Evolutionary conservation across 495 filamentous ascomycete genomes (phyloP).

Genomic region (Aspergillus indologenus): DNA sequence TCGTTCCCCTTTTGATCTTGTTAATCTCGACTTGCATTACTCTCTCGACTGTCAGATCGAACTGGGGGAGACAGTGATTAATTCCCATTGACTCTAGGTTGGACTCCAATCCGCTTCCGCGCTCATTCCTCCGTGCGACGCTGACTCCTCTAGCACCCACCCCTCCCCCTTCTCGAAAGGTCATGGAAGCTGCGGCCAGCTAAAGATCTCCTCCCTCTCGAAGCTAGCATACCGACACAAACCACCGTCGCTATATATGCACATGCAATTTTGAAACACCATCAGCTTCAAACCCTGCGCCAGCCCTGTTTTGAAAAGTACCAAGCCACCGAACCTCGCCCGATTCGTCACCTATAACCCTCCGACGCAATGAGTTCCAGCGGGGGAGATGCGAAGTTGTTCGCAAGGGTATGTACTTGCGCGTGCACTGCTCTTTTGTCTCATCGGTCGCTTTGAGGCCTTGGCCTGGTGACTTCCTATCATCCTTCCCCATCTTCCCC

Average conservation of each 20-base stretch:
- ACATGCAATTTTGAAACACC: not conserved
- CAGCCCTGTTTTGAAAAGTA: not conserved
- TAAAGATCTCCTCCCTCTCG: slow-evolving; percentile 17
- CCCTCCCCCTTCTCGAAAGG: slow-evolving; percentile 27
- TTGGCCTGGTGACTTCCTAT: slow-evolving; percentile 9
- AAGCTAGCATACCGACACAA: slow-evolving; percentile 11
- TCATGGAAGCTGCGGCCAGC: slow-evolving; percentile 25
- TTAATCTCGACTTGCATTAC: not conserved
- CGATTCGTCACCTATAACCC: slow-evolving; percentile 6
- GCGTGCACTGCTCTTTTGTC: slow-evolving; percentile 3
- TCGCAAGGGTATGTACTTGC: slow-evolving; percentile 81
- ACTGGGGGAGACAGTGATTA: not conserved
- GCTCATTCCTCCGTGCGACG: slow-evolving; percentile 8
- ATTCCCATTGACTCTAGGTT: slow-evolving; percentile 1
- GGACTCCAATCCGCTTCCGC: not conserved
- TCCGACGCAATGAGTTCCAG: slow-evolving; percentile 64
- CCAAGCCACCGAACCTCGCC: not conserved
- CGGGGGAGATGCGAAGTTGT: slow-evolving; percentile 97
- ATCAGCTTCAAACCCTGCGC: not conserved
- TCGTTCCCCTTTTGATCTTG: slow-evolving; percentile 6
- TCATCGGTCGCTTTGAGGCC: not conserved
- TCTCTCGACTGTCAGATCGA: not conserved
- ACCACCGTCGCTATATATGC: not conserved
- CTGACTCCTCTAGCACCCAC: slow-evolving; percentile 13
- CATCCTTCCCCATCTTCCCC: slow-evolving; percentile 17